Conservation (phyloP, 2,329 filamentous ascomycete genomes). For the Amauroascus niger region DNA sequence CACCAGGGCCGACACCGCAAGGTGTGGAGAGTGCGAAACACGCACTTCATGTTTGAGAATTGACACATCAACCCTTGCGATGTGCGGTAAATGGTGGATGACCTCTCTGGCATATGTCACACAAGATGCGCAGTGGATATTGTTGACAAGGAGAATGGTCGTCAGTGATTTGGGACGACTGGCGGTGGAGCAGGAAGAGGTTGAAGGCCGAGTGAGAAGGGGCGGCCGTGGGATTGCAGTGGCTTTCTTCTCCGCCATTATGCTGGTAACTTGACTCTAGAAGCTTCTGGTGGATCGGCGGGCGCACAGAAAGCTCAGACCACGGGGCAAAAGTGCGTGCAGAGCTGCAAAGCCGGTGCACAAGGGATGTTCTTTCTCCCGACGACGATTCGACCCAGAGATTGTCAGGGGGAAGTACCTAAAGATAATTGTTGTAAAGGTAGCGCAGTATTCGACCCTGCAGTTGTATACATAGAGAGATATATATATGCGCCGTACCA, state of each 20-base stretch:
- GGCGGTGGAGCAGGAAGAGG: background rate
- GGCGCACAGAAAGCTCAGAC: background rate
- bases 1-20: slow-evolving; percentile 28
- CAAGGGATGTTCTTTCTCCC: too few relatives aligned
- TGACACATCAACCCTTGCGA: slow-evolving; percentile 34
- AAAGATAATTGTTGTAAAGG: too few relatives aligned
- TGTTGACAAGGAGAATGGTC: slow-evolving; percentile 38
- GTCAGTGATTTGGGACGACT: slow-evolving; percentile 13
- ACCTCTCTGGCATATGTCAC: slow-evolving; percentile 39
- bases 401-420: too few relatives aligned
- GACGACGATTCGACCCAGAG: too few relatives aligned
- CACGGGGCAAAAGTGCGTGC: too few relatives aligned
- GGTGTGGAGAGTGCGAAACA: slow-evolving; percentile 30
- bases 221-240: background rate
- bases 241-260: background rate
- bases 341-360: too few relatives aligned
- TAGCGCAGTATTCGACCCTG: too few relatives aligned
- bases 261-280: background rate
- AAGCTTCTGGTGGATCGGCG: background rate
- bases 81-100: slow-evolving; percentile 30
- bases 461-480: too few relatives aligned
- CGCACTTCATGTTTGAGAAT: slow-evolving; percentile 38
- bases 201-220: background rate
- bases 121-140: slow-evolving; percentile 42
- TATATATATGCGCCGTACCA: too few relatives aligned